Conservation (phyloP, 2,329 filamentous ascomycete species). For the Epichloe typhina region DNA sequence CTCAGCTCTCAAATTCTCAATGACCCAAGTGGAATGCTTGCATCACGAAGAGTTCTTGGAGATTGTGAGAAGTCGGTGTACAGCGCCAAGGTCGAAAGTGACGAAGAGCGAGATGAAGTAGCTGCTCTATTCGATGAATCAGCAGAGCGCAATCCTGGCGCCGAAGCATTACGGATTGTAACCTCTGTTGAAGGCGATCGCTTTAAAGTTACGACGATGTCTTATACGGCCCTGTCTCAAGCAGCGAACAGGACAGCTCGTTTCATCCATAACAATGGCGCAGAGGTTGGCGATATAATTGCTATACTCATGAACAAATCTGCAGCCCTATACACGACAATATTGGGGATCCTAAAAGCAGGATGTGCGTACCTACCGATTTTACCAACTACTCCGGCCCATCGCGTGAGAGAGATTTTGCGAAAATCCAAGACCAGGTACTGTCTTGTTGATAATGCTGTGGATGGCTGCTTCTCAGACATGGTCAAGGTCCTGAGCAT, state of each 20-base stretch:
- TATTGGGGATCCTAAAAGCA: constrained; percentile 61
- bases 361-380: constrained; percentile 74
- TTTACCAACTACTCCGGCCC: constrained; percentile 53
- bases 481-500: constrained; percentile 21
- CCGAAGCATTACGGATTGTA: constrained; percentile 53
- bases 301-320: constrained; percentile 71
- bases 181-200: constrained; percentile 14
- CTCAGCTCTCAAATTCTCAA: constrained; percentile 24
- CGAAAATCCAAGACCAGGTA: constrained; percentile 38
- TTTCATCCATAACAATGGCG: constrained; percentile 33
- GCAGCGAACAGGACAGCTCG: constrained; percentile 50
- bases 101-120: constrained; percentile 3
- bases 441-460: constrained; percentile 28
- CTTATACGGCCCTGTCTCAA: constrained; percentile 52
- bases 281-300: constrained; percentile 44
- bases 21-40: constrained; percentile 12
- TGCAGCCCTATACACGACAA: constrained; percentile 54
- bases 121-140: constrained; percentile 33
- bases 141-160: constrained; percentile 33
- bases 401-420: constrained; percentile 49
- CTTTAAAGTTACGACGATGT: constrained; percentile 29
- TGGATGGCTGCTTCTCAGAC: constrained; percentile 8
- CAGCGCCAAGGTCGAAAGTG: constrained; percentile 25
- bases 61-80: constrained; percentile 31
- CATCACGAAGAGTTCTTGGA: constrained; percentile 12